Evolutionary conservation across 2,329 filamentous ascomycete genomes (phyloP), one percentile per base, ranked within the genome.

Genomic region (Penicillium crustosum): DNA sequence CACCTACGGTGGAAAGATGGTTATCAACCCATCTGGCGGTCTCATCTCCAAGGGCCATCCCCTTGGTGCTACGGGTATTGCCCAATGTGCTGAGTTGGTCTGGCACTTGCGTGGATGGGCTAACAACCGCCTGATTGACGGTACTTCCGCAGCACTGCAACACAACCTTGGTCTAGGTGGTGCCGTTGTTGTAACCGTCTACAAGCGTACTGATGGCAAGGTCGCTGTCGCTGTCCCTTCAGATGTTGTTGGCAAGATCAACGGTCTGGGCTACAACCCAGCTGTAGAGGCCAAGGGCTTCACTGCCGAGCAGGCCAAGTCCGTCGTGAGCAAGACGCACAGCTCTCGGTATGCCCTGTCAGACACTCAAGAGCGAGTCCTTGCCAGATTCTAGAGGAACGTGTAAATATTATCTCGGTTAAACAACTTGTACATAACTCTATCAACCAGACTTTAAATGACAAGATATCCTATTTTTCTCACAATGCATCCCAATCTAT

Each of bases 61-160:
- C 0, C 86, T 97, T 4, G 93, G 93, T 35, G 93, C 93, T 0
- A 96, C 91, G 0, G 93, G 94, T n/a, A 83, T 97, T 52, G 94
- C 93, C 13, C 93, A 97, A 78, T 97, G 93, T 72, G 91, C 93
- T 6, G 93, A 97, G 79, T 81, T 97, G 13, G 90, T 95, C 29
- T 97, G 93, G 93, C 93, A 97, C 71, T 81, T 97, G 67, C 86
- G 93, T 63, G 93, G 93, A 13, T 97, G 93, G 93, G 93, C 93
- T 21, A 96, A 94, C 77, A 97, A 97, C 80, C 84, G 93, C 41
- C 79, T 86, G 17, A 83, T 89, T 1, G 79, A 84, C 21, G 82
- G 82, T 57, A 94, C 92, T 0, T 84, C 79, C 61, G 86, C 86
- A 58, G 90, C 89, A 57, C 79, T 97, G 63, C 93, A 97, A 80